Base-by-base conservation (phyloP, 2,329 filamentous ascomycete species). In the Penicillium fuscoglaucum region DNA sequence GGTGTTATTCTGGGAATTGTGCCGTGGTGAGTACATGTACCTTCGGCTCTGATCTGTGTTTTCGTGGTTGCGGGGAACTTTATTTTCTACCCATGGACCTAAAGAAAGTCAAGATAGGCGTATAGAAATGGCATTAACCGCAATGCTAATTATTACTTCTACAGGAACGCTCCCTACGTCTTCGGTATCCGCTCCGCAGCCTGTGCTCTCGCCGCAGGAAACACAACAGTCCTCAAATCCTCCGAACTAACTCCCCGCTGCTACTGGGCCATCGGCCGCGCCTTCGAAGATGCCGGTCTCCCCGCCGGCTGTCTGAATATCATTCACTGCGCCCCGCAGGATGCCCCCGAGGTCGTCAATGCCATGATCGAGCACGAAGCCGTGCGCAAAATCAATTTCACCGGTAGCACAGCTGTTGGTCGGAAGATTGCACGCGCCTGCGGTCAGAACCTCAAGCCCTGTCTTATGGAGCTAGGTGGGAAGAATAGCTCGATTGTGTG, bases 401-500 rank as follows among this genome's bases (percentile, higher is more conserved):
- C 90, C 0, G 90, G 90, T 10, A 88, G 84, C 65, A 90, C 89
- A 0, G 77, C 79, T 0, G 84, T 91, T 0, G 90, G 90, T 5
- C 83, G 84, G 48, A 85, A 90, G 70, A 85, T 95, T 57, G 88
- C 84, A 15, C 79, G 80, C 19, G 78, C 83, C 21, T 88, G 88
- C 0, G 90, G 88, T 19, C 83, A 88, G 69, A 78, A 88, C 61
- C 79, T 95, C 43, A 96, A 95, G 79, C 90, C 90, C 0, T 83
- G 89, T 2, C 77, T 95, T 3, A 83, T 95, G 73, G 91, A 96
- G 73, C 80, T 96, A 0, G 91, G 91, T 6, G 91, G 91, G 41
- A 96, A 96, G 74, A 88, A 89, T 1, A 86, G 86, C 1, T 86
- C 89, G 1, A 90, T 96, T 62, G 86, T 96, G 0, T 87, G 88